A percentile compares a stretch with the other conserved stretches of the same genome.
These are phyloP conservation scores for Nymphaea thermarum DNA, from an alignment of 164 flowering plant genomes.

Conservation along the genomic window DNA sequence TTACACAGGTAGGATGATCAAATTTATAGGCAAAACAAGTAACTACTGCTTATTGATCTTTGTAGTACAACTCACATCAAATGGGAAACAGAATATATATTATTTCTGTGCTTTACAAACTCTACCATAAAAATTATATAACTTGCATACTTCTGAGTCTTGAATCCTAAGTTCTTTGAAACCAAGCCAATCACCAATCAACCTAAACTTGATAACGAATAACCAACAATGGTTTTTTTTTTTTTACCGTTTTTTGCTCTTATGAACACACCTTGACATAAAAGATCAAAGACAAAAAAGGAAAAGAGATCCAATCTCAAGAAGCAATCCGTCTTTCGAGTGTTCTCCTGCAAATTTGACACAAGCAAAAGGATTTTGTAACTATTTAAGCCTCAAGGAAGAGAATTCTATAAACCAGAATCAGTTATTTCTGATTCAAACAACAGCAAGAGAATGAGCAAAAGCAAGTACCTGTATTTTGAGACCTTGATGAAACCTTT, in stretches of 20 bases:
- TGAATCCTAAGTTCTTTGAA: neutral
- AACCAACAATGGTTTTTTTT: constrained; percentile 9
- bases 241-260: constrained; percentile 3
- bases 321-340: constrained; percentile 11
- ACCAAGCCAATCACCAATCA: constrained; percentile 13
- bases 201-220: constrained; percentile 13
- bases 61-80: neutral
- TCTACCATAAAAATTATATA: neutral
- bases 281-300: constrained; percentile 11
- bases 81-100: neutral
- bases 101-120: neutral
- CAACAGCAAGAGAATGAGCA: neutral
- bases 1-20: neutral
- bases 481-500: constrained; percentile 14
- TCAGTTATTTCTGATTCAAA: neutral
- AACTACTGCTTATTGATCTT: neutral
- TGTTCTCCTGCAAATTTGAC: constrained; percentile 18
- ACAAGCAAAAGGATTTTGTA: neutral
- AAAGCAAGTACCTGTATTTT: constrained; percentile 15
- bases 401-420: neutral
- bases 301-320: constrained; percentile 14
- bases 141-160: neutral
- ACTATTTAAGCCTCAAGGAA: constrained; percentile 2
- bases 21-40: neutral
- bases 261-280: constrained; percentile 11